These are phyloP conservation scores for Fraxinus anomala DNA, from an alignment of 257 asterid species.

Conservation along the genomic window DNA sequence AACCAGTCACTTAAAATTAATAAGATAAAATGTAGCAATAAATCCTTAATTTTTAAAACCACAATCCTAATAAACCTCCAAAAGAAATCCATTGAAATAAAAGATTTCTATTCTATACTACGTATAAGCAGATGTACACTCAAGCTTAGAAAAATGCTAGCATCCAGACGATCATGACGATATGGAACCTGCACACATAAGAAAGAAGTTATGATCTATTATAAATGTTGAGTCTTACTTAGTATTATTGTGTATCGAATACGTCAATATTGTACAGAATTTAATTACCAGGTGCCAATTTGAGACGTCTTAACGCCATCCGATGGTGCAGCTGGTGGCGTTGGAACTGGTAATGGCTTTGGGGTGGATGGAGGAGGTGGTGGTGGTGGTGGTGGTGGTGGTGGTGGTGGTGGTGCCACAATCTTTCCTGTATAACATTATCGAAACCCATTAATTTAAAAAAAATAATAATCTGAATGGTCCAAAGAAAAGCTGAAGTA, in stretches of 20 bases:
- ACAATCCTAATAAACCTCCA: background rate
- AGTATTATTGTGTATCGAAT: background rate
- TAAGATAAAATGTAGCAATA: background rate
- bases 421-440: background rate
- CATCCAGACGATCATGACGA: background rate
- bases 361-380: background rate
- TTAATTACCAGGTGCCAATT: background rate
- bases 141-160: background rate
- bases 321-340: background rate
- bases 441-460: background rate
- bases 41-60: background rate
- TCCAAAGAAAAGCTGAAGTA: background rate
- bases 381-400: background rate
- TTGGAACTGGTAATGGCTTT: background rate
- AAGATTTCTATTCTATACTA: background rate
- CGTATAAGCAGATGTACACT: background rate
- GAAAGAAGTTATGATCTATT: too few species aligned
- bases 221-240: background rate
- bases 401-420: background rate
- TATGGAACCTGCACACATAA: background rate
- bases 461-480: background rate
- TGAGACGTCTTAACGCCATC: background rate
- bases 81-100: background rate
- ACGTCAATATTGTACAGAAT: background rate
- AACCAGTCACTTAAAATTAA: too few species aligned